Evolutionary conservation across 345 rosid genomes (phyloP).

Genomic region (Salix viminalis): DNA sequence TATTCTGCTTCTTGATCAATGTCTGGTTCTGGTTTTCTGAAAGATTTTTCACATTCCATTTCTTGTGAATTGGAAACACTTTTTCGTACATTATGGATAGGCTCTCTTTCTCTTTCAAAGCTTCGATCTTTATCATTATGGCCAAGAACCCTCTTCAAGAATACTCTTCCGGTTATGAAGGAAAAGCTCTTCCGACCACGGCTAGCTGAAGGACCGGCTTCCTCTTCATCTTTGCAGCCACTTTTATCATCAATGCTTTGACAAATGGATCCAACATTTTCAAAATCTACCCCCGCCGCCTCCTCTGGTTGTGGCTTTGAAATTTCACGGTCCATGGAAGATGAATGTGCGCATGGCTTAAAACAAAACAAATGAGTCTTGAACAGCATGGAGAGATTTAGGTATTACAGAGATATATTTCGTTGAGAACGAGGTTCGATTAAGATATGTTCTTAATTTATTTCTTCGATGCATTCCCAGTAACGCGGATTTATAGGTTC

Average conservation of each 20-base stretch:
- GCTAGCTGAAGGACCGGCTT: neutral
- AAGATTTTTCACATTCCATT: neutral
- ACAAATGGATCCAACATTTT: neutral
- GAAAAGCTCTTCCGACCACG: constrained; percentile 1
- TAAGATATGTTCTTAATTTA: neutral
- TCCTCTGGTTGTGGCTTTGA: neutral
- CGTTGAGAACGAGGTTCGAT: neutral
- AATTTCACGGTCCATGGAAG: neutral
- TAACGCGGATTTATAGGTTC: neutral
- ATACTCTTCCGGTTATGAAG: neutral
- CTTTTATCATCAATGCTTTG: neutral
- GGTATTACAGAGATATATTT: neutral
- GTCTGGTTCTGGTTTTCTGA: neutral
- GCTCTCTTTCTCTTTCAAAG: neutral
- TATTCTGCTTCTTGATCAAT: neutral
- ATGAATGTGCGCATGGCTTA: neutral
- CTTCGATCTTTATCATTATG: neutral
- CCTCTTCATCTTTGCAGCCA: neutral
- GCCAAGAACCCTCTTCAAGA: constrained; percentile 1
- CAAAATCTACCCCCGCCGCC: neutral
- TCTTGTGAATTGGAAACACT: neutral
- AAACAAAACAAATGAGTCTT: neutral
- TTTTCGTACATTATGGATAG: neutral
- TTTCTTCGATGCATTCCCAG: neutral
- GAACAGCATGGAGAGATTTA: neutral